Evolutionary conservation across 2,329 filamentous ascomycete species (phyloP).

Genomic region (Pseudovirgaria hyperparasitica): DNA sequence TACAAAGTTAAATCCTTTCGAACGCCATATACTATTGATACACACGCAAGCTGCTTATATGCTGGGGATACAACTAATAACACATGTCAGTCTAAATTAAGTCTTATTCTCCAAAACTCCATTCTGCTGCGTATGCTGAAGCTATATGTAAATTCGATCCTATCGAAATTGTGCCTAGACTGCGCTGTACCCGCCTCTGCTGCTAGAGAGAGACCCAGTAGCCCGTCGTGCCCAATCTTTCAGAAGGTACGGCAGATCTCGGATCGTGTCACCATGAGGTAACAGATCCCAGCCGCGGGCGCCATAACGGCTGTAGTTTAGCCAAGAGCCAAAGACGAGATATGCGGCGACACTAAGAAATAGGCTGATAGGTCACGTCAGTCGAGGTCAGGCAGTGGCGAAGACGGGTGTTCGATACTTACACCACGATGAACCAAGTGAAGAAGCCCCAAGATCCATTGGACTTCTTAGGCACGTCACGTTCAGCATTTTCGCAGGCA

Average conservation of each 20-base stretch:
- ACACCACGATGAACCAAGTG: slow-evolving; percentile 94
- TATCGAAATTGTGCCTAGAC: slow-evolving; percentile 49
- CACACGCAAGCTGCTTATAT: too few species aligned
- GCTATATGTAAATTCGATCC: too few species aligned
- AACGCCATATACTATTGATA: too few species aligned
- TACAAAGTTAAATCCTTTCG: too few species aligned
- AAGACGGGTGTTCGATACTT: slow-evolving; percentile 24
- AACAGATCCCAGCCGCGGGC: slow-evolving; percentile 90
- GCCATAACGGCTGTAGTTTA: slow-evolving; percentile 96
- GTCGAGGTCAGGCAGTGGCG: slow-evolving; percentile 1
- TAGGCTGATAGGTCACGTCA: slow-evolving; percentile 41
- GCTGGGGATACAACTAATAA: too few species aligned
- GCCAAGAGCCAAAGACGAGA: slow-evolving; percentile 95
- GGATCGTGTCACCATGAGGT: slow-evolving; percentile 82
- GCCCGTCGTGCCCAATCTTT: slow-evolving; percentile 78
- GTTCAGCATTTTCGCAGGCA: slow-evolving; percentile 48
- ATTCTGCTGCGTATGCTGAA: too few species aligned
- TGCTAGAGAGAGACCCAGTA: slow-evolving; percentile 71
- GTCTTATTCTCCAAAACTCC: too few species aligned
- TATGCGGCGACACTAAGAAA: slow-evolving; percentile 82
- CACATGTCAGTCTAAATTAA: too few species aligned
- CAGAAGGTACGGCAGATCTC: slow-evolving; percentile 82
- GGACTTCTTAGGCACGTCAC: slow-evolving; percentile 31
- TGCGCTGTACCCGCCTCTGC: slow-evolving; percentile 85
- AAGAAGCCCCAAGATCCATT: slow-evolving; percentile 77